Evolutionary conservation across 768 basidiomycete genomes (phyloP), one percentile per base, ranked within the genome.

Genomic region (Lyophyllum shimeji): DNA sequence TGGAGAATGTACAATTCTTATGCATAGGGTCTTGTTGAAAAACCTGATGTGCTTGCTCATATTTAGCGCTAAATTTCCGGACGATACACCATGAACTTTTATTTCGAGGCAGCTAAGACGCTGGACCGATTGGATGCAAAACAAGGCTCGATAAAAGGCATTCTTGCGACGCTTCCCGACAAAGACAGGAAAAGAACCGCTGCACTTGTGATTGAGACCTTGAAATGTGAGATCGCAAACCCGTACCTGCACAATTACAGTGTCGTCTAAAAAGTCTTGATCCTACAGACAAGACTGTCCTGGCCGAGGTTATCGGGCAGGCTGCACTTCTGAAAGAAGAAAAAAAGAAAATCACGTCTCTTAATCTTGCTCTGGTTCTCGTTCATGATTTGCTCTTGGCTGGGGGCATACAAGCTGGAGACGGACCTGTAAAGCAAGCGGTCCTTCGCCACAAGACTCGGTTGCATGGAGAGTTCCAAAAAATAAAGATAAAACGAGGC

Each of bases 81-180:
- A 27, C 53, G 45, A 62, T 64, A 61, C 48, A 63, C 67, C 72
- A 96, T 97, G 95, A 95, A 95, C 77, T 95, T 96, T 76, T 97
- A 97, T 76, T 93, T 93, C 76, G 87, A 92, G 69, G 92, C 93
- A 61, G 88, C 88, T 61, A 80, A 85, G 65, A 80, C 86, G 4
- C 76, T 98, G 63, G 93, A 96, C 68, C 87, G 86, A 62, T 80
- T 98, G 56, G 90, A 95, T 68, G 82, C 84, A 43, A 94, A 89
- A 69, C 81, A 93, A 70, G 95, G 94, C n/a, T 95, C 93, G 13
- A 89, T 98, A 66, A 95, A 96, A 67, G 83, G 95, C 52, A 71
- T 93, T 31, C 74, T 96, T 40, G 83, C 84, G 18, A 82, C 83
- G 52, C 75, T 94, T 25, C 83, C 89, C 24, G 84, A 87, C 67